Conservation (phyloP, 306 rosid genomes). For the Ormosia emarginata region DNA sequence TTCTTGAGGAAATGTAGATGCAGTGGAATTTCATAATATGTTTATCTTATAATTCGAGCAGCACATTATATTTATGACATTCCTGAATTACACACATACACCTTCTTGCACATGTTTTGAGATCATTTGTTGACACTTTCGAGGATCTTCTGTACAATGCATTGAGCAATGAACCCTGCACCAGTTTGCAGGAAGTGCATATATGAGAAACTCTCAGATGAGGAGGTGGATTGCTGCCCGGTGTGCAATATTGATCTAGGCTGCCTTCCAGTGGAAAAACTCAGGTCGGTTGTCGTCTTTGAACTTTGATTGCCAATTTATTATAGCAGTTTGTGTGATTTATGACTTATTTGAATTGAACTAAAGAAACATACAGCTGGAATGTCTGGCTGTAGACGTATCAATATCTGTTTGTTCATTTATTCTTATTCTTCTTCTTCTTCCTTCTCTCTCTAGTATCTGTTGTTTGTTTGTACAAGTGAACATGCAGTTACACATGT, state of each 20-base stretch:
- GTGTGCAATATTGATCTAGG: constrained; percentile 91
- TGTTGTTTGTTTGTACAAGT: neutral
- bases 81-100: neutral
- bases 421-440: neutral
- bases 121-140: neutral
- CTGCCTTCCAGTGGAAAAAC: constrained; percentile 80
- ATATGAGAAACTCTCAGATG: constrained; percentile 76
- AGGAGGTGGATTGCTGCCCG: constrained; percentile 81
- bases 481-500: neutral
- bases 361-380: neutral
- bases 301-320: neutral
- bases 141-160: constrained; percentile 22
- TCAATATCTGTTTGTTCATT: neutral
- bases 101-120: neutral
- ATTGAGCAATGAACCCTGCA: constrained; percentile 19
- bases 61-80: neutral
- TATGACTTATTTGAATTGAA: neutral
- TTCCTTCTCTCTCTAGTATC: neutral
- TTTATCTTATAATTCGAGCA: neutral
- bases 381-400: neutral
- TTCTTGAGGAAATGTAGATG: neutral
- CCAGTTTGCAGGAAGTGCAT: constrained; percentile 98
- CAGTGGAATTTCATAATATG: neutral
- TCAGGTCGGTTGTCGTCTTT: constrained; percentile 54
- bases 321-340: neutral